These are phyloP conservation scores for Diutina siamensis DNA, from an alignment of 1,139 yeast species.

Conservation along the genomic window DNA sequence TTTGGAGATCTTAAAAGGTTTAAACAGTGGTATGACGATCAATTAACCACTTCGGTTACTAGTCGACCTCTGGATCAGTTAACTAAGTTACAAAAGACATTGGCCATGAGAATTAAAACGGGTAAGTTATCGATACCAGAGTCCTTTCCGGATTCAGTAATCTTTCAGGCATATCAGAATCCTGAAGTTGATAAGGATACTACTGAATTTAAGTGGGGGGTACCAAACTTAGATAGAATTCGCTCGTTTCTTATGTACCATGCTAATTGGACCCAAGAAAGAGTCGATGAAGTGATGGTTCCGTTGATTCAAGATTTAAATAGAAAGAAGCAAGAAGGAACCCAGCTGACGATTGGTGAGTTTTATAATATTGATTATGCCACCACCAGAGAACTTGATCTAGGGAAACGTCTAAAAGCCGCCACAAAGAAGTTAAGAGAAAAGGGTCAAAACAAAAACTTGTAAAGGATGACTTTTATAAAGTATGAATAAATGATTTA, in stretches of 20 bases:
- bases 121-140: constrained; percentile 54
- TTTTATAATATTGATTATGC: constrained; percentile 45
- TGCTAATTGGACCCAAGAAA: constrained; percentile 74
- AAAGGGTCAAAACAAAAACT: neutral
- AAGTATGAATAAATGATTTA: too few species aligned
- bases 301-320: constrained; percentile 81
- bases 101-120: constrained; percentile 43
- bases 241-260: constrained; percentile 56
- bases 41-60: neutral
- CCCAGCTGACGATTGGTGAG: constrained; percentile 46
- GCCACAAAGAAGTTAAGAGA: neutral
- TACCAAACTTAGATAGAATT: constrained; percentile 72
- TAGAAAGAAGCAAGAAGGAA: constrained; percentile 39
- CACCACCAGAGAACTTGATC: constrained; percentile 16
- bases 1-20: constrained; percentile 37
- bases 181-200: constrained; percentile 81
- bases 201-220: constrained; percentile 81
- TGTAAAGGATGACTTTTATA: too few species aligned
- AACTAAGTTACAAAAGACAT: constrained; percentile 24
- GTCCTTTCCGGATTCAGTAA: constrained; percentile 59
- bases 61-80: neutral
- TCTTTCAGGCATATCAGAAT: constrained; percentile 57
- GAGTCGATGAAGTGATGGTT: constrained; percentile 76
- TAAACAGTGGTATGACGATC: constrained; percentile 21
- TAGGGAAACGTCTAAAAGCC: constrained; percentile 1